phyloP scores from a whole-genome alignment of 176 grass and related monocot species.

The Pontederia crassipes region DNA sequence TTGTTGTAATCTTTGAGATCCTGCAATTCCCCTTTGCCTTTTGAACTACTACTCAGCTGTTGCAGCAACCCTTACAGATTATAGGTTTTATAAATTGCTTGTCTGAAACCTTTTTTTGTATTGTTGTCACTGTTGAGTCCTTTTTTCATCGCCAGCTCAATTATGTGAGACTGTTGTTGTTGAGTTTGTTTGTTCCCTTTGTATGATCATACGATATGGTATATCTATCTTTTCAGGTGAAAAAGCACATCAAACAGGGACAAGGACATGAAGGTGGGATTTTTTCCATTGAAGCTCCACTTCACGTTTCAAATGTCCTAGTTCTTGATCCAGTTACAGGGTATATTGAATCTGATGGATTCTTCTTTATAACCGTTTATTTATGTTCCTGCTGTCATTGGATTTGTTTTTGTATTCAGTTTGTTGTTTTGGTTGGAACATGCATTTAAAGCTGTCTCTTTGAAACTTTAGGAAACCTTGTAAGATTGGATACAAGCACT shows the following conservation, averaged over 20 bases:
- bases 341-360: conserved; percentile 24
- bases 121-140: too few relatives aligned
- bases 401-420: background rate
- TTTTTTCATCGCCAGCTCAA: too few relatives aligned
- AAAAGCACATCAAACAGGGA: conserved; percentile 95
- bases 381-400: background rate
- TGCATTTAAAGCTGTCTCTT: background rate
- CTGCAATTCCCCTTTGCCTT: too few relatives aligned
- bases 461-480: conserved; percentile 41
- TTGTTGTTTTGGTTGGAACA: background rate
- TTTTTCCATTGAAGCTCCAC: conserved; percentile 92
- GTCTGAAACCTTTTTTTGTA: too few relatives aligned
- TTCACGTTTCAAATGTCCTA: conserved; percentile 98
- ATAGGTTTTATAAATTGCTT: too few relatives aligned
- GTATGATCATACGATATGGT: background rate
- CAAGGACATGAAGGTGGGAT: conserved; percentile 86
- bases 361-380: conserved; percentile 3
- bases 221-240: conserved; percentile 47
- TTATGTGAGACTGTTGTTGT: too few relatives aligned
- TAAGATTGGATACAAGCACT: conserved; percentile 67
- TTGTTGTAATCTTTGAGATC: too few relatives aligned
- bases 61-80: too few relatives aligned
- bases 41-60: too few relatives aligned
- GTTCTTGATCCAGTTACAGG: conserved; percentile 77
- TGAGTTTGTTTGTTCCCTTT: background rate